These are phyloP conservation scores for Aspergillus novofumigatus DNA, from an alignment of 2,329 filamentous ascomycete species.

Conservation along the genomic window DNA sequence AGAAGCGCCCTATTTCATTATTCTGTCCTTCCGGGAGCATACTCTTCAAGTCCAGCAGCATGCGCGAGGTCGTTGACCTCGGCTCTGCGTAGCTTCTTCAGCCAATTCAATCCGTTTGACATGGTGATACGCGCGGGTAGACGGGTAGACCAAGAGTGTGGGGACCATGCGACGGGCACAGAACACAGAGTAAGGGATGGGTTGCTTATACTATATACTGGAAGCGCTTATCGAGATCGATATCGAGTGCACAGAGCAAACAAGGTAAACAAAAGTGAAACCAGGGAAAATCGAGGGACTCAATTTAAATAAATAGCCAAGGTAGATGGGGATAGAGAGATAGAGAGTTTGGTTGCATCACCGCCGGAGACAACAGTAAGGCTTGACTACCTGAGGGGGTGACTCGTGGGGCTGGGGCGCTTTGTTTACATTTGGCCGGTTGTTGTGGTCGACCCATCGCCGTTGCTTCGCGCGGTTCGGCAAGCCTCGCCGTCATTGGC, in stretches of 20 bases:
- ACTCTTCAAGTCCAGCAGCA: constrained; percentile 68
- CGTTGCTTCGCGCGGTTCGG: not conserved
- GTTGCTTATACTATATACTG: not conserved
- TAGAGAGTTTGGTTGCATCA: constrained; percentile 1
- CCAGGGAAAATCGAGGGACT: constrained; percentile 10
- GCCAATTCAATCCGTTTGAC: constrained; percentile 65
- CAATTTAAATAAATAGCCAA: not conserved
- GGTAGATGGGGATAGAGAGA: constrained; percentile 8
- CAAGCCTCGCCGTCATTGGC: not conserved
- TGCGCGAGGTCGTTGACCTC: constrained; percentile 73
- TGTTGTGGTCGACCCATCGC: not conserved
- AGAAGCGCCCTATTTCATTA: not conserved
- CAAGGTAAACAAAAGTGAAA: not conserved
- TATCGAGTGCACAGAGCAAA: not conserved
- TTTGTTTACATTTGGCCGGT: constrained; percentile 20
- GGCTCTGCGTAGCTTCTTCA: constrained; percentile 76
- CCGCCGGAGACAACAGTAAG: constrained; percentile 6
- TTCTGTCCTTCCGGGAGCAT: constrained; percentile 39
- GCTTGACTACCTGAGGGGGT: not conserved
- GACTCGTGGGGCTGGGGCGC: constrained; percentile 12
- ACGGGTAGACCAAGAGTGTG: constrained; percentile 38
- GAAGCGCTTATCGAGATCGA: not conserved
- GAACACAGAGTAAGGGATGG: constrained; percentile 6
- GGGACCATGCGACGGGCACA: constrained; percentile 44
- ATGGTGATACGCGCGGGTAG: constrained; percentile 43